Conservation (phyloP, 495 filamentous ascomycete genomes). For the Podospora anserina region DNA sequence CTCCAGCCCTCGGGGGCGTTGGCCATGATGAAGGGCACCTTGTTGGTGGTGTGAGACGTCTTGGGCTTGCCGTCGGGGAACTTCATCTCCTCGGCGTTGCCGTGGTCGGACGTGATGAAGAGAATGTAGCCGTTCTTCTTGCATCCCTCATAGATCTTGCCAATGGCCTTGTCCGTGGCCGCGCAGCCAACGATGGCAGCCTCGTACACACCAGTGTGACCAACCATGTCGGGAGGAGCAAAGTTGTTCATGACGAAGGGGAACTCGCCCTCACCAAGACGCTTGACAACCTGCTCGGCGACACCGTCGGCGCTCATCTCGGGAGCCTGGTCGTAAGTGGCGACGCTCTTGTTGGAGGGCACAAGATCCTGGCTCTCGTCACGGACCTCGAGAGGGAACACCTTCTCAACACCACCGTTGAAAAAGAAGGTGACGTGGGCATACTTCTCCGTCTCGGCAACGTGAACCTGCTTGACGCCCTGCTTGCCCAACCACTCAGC, state of each 20-base stretch:
- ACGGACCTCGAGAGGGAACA: conserved; percentile 83
- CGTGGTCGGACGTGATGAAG: conserved; percentile 94
- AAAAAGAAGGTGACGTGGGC: conserved; percentile 99
- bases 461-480: conserved; percentile 83
- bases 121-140: conserved; percentile 88
- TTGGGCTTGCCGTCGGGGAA: conserved; percentile 92
- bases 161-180: conserved; percentile 90
- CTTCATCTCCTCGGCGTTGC: conserved; percentile 99
- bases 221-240: conserved; percentile 98
- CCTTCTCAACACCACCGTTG: conserved; percentile 97
- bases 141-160: conserved; percentile 84
- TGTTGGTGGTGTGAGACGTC: conserved; percentile 96
- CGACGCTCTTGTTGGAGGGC: conserved; percentile 66
- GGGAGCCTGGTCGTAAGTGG: conserved; percentile 96
- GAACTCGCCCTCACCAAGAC: conserved; percentile 75
- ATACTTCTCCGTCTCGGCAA: conserved; percentile 99
- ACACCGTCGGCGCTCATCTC: conserved; percentile 92
- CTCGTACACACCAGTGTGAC: conserved; percentile 95
- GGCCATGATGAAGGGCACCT: conserved; percentile 96
- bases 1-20: conserved; percentile 90
- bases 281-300: conserved; percentile 78
- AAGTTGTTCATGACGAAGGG: conserved; percentile 99
- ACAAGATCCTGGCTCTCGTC: conserved; percentile 58
- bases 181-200: conserved; percentile 84
- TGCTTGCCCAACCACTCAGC: conserved; percentile 93